Conservation (phyloP, 106 monocot genomes). For the Acorus calamus region DNA sequence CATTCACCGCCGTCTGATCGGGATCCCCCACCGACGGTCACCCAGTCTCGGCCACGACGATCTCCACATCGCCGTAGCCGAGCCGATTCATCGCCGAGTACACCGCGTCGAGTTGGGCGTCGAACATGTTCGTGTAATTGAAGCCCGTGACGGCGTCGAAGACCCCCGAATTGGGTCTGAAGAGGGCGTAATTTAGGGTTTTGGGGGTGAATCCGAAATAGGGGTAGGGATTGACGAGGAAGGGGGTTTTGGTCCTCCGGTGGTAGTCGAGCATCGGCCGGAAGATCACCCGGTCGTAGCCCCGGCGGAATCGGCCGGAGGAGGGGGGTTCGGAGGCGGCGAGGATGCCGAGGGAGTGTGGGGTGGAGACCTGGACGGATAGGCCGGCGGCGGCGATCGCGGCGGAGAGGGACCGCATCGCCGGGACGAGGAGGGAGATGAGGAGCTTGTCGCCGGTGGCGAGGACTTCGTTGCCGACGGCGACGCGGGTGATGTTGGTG, state of each 20-base stretch:
- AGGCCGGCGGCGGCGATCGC: slow-evolving; percentile 38
- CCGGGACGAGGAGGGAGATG: slow-evolving; percentile 63
- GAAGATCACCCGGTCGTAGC: slow-evolving; percentile 45
- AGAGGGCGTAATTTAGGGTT: slow-evolving; percentile 61
- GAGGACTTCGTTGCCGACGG: slow-evolving; percentile 83
- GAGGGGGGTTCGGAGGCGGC: slow-evolving; percentile 57
- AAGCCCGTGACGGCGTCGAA: slow-evolving; percentile 42
- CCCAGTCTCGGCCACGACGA: slow-evolving; percentile 81
- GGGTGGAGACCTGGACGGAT: slow-evolving; percentile 61
- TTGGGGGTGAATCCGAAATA: slow-evolving; percentile 66
- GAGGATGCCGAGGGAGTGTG: slow-evolving; percentile 77
- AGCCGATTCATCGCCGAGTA: slow-evolving; percentile 54
- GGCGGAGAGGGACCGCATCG: slow-evolving; percentile 54
- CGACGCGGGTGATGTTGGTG: slow-evolving; percentile 66
- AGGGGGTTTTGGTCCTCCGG: slow-evolving; percentile 45
- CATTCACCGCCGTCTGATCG: slow-evolving; percentile 39
- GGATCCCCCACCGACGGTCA: slow-evolving; percentile 66
- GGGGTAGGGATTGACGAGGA: slow-evolving; percentile 86
- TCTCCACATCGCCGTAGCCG: slow-evolving; percentile 70
- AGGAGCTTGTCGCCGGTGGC: slow-evolving; percentile 37
- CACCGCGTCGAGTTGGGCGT: slow-evolving; percentile 77
- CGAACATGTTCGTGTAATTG: slow-evolving; percentile 79
- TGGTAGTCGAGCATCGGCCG: slow-evolving; percentile 68
- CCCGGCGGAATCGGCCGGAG: slow-evolving; percentile 45
- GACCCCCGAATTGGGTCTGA: slow-evolving; percentile 59